Evolutionary conservation across 169 alveolate genomes (phyloP), one percentile per base, ranked within the genome.

Genomic region (Cryptosporidium meleagridis): DNA sequence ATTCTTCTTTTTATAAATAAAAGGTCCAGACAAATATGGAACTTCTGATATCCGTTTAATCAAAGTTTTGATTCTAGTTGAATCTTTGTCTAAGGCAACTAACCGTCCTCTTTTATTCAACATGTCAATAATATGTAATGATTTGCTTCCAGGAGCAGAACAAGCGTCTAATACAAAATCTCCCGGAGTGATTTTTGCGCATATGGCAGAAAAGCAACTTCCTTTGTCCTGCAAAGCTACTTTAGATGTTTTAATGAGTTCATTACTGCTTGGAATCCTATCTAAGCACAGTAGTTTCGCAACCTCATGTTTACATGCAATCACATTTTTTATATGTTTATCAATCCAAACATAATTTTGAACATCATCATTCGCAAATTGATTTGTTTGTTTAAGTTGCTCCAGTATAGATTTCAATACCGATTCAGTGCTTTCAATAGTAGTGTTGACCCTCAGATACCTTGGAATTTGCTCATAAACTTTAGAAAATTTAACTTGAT

Each of bases 141-240:
- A 62, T 73, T 92, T 92, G 75, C 93, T 87, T 21, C 94, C 94
- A n/a, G 94, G 94, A 7, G 94, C 93, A 26, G 94, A 92, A 51
- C 94, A 92, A 16, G 91, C 94, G 53, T 92, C 94, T 9, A 92
- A 85, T 37, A 92, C 91, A 16, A 85, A 51, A 53, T 91, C 93
- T 3, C 93, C 93, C 9, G 92, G 93, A 10, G 69, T 39, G 37
- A 85, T 53, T 4, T 70, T 85, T 18, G 93, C 92, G 16, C 85
- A 75, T 18, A 84, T n/a, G 7, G 92, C 92, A 1, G 93, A 86
- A 29, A 86, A 68, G 48, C 92, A 70, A 69, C 93, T 87, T 67
- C 92, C 85, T 23, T 92, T 70, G 70, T 92, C 94, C 23, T 86
- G 93, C 18, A 86, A 69, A 23, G 75, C 80, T 3, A 86, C 69